Evolutionary conservation across 306 rosid species (phyloP), one percentile per base, ranked within the genome.

Genomic region (Cicer bijugum): DNA sequence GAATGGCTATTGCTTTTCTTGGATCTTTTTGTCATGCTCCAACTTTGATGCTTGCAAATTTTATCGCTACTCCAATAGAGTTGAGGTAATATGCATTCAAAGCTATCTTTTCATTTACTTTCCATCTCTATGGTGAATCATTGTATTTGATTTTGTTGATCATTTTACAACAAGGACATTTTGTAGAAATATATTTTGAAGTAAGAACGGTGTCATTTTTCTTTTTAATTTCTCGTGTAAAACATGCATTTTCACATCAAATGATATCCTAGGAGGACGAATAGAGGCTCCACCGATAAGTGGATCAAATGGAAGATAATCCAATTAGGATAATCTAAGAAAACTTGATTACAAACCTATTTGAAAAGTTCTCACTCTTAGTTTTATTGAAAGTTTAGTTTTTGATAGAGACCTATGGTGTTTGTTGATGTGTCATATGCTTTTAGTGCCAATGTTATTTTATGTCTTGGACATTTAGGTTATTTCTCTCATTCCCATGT

Each of bases 21-120:
- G 72, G 92, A 63, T 83, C 89, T 47, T 71, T 3, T 67, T 91
- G 97, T 78, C 91, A 94, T 87, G 91, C 97, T 75, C 96, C 98
- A 1, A 91, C 91, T 67, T 82, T 87, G 77, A 91, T 94, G 97
- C 85, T 91, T 45, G 79, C 96, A 1, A 94, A 94, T 86, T 88
- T 89, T n/a, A 74, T 89, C 62, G 97, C 97, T 35, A 91, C 98
- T 61, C 98, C 98, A 7, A 72, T 91, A 59, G 98, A 94, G 82
- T 79, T 94, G 76, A 94, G 98, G 98, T 94, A 83, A 72, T 47
- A 37, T 82, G 56, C 78, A 61, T 61, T 57, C 38, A 6, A 1
- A 42, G 35, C 14, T 56, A 35, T 63, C 56, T 66, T 59, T 37
- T 14, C 63, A 44, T 63, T 8, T 51, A 20, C 50, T 60, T 48